A percentile compares a stretch with the other conserved stretches of the same genome.
phyloP scores from a whole-genome alignment of 495 filamentous ascomycete genomes.

The Amorphotheca resinae region DNA sequence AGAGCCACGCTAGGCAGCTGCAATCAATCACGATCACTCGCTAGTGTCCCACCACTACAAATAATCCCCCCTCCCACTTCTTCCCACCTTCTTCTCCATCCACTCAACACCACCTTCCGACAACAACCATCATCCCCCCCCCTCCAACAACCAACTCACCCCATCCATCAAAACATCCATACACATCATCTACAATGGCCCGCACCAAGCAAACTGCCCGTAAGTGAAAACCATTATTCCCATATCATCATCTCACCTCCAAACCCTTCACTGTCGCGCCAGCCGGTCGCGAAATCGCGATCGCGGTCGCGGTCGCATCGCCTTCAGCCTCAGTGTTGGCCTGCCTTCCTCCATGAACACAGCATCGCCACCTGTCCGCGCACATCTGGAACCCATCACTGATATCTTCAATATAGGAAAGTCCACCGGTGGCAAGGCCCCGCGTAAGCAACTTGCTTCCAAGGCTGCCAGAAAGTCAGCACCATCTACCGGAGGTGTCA shows the following conservation, averaged over 20 bases:
- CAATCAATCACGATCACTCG: slow-evolving; percentile 19
- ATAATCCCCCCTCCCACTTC: slow-evolving; percentile 19
- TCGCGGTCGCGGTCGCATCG: slow-evolving; percentile 4
- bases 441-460: slow-evolving; percentile 92
- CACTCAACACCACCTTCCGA: slow-evolving; percentile 13
- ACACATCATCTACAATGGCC: slow-evolving; percentile 65
- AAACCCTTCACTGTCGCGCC: slow-evolving; percentile 19
- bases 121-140: background rate
- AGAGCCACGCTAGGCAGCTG: slow-evolving; percentile 4
- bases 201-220: slow-evolving; percentile 99
- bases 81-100: slow-evolving; percentile 13
- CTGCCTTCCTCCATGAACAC: slow-evolving; percentile 3
- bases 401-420: slow-evolving; percentile 33
- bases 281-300: too few relatives aligned
- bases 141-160: slow-evolving; percentile 16
- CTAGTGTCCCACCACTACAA: slow-evolving; percentile 15
- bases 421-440: slow-evolving; percentile 99
- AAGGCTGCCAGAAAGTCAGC: slow-evolving; percentile 52
- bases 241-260: slow-evolving; percentile 17
- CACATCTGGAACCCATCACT: slow-evolving; percentile 14
- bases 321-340: background rate
- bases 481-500: slow-evolving; percentile 64
- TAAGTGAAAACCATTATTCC: slow-evolving; percentile 29
- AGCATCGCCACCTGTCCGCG: slow-evolving; percentile 17
- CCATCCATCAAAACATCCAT: slow-evolving; percentile 22